A percentile compares a stretch with the other conserved stretches of the same genome.
These are phyloP conservation scores for Wickerhamomyces queroliae DNA, from an alignment of 805 yeast species.

Conservation along the genomic window DNA sequence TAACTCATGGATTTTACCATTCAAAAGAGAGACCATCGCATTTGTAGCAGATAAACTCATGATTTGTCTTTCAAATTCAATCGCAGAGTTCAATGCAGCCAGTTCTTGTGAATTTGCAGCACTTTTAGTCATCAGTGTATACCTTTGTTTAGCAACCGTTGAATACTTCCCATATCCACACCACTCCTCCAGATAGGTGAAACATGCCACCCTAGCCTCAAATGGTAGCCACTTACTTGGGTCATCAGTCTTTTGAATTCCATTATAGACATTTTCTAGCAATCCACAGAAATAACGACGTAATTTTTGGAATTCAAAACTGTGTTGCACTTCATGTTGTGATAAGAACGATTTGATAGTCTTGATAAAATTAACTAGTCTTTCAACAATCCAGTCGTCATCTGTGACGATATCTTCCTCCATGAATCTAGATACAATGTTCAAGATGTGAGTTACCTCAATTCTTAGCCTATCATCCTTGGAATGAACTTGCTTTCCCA, in stretches of 20 bases:
- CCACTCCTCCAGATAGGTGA: constrained; percentile 86
- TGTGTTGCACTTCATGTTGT: constrained; percentile 49
- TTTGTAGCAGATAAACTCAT: constrained; percentile 68
- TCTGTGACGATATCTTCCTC: constrained; percentile 42
- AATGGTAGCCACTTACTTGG: constrained; percentile 68
- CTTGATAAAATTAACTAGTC: constrained; percentile 55
- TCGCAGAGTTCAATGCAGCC: constrained; percentile 58
- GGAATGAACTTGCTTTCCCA: constrained; percentile 25
- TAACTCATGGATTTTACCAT: constrained; percentile 58
- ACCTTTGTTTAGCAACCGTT: constrained; percentile 58
- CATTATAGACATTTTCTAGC: constrained; percentile 65
- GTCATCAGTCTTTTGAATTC: constrained; percentile 37
- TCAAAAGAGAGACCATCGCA: constrained; percentile 78
- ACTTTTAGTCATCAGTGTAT: constrained; percentile 46
- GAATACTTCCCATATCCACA: constrained; percentile 79
- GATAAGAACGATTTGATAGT: constrained; percentile 57
- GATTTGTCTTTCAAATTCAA: constrained; percentile 73
- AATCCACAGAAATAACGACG: constrained; percentile 82
- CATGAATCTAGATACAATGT: constrained; percentile 61
- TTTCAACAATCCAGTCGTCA: constrained; percentile 67
- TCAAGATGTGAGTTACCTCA: constrained; percentile 73
- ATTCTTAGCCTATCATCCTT: constrained; percentile 49
- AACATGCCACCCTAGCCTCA: constrained; percentile 78
- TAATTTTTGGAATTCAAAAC: constrained; percentile 67
- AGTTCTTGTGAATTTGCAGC: constrained; percentile 27